Conservation (phyloP, 495 filamentous ascomycete species). For the Neurospora sp. region DNA sequence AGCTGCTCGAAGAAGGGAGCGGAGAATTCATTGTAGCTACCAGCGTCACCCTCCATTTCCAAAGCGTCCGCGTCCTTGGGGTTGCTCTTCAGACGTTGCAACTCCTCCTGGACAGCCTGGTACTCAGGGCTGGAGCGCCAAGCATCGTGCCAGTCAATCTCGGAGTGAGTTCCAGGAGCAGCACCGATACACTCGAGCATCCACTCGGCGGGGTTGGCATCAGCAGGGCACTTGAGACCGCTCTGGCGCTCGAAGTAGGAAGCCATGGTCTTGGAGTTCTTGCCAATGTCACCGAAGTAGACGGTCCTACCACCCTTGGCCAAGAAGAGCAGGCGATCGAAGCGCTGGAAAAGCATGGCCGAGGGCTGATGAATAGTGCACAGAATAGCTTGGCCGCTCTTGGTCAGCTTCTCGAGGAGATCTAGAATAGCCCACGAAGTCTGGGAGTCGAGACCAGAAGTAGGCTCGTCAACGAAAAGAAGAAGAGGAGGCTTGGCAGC, state of each 20-base stretch:
- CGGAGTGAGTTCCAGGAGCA: constrained; percentile 65
- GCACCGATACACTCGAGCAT: constrained; percentile 93
- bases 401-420: constrained; percentile 70
- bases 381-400: constrained; percentile 76
- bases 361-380: constrained; percentile 93
- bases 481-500: constrained; percentile 84
- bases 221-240: constrained; percentile 57
- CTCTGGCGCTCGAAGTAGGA: constrained; percentile 78
- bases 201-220: constrained; percentile 91
- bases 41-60: constrained; percentile 21
- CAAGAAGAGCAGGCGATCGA: constrained; percentile 80
- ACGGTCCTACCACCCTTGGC: constrained; percentile 73
- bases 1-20: constrained; percentile 47
- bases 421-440: constrained; percentile 78
- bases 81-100: constrained; percentile 56
- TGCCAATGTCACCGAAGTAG: constrained; percentile 84
- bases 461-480: constrained; percentile 86
- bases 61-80: constrained; percentile 36
- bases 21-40: constrained; percentile 45
- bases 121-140: constrained; percentile 76
- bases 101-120: constrained; percentile 53
- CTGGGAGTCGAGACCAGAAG: constrained; percentile 75
- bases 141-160: constrained; percentile 71
- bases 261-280: constrained; percentile 61
- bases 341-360: constrained; percentile 81